These are phyloP conservation scores for Halophytophthora batemanensis DNA, from an alignment of 352 stramenopile species.

Conservation along the genomic window DNA sequence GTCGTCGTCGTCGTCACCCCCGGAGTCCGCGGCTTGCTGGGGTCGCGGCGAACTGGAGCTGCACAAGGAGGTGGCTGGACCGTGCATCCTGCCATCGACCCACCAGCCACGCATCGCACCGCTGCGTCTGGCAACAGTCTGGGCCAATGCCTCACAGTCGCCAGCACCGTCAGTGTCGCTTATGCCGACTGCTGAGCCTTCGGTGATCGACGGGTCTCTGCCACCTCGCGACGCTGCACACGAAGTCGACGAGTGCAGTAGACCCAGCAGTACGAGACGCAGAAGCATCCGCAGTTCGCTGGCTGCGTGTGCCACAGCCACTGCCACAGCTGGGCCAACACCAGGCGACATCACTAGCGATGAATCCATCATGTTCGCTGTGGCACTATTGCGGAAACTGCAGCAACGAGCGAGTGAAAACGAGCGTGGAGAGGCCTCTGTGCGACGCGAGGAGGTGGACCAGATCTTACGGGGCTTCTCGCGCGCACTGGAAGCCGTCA, in stretches of 20 bases:
- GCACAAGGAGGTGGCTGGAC: constrained; percentile 15
- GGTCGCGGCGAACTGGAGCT: constrained; percentile 9
- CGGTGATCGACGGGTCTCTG: constrained; percentile 12
- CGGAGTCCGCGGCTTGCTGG: constrained; percentile 1
- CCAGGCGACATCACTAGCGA: constrained; percentile 30
- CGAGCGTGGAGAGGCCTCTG: constrained; percentile 31
- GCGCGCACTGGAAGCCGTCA: constrained; percentile 46
- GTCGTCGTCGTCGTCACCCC: constrained; percentile 7
- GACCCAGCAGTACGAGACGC: not conserved
- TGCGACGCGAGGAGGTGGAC: constrained; percentile 48
- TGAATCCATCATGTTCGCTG: constrained; percentile 52
- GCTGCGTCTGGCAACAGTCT: constrained; percentile 7
- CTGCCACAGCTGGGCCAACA: constrained; percentile 2
- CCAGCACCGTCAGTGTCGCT: constrained; percentile 23
- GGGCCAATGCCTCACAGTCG: not conserved
- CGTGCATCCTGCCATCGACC: constrained; percentile 10
- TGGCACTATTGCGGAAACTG: constrained; percentile 53
- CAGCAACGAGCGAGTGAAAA: constrained; percentile 38
- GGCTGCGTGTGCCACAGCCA: constrained; percentile 11
- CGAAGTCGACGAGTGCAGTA: constrained; percentile 10
- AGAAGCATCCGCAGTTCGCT: constrained; percentile 5
- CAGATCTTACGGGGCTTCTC: constrained; percentile 64
- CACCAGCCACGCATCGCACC: constrained; percentile 12
- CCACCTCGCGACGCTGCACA: not conserved
- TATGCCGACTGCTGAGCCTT: constrained; percentile 14